A percentile compares a stretch with the other conserved stretches of the same genome.
These are phyloP conservation scores for Madurella mycetomatis DNA, from an alignment of 2,329 filamentous ascomycete genomes.

Conservation along the genomic window DNA sequence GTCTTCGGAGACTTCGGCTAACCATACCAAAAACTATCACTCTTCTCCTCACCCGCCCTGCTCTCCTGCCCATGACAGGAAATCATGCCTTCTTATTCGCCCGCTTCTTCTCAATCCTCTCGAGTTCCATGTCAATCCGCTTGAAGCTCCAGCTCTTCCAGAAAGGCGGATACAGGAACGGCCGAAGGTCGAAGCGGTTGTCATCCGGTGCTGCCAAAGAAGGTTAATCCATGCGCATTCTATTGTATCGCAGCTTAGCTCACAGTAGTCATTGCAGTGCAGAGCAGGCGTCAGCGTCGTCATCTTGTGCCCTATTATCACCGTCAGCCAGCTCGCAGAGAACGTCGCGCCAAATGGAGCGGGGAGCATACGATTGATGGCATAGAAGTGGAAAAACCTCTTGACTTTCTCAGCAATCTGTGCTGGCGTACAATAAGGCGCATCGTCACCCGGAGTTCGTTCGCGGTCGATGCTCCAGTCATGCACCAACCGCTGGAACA, in stretches of 20 bases:
- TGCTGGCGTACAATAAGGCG: conserved; percentile 32
- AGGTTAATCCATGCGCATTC: too few relatives aligned
- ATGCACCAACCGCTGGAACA: conserved; percentile 44
- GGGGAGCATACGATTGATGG: conserved; percentile 47
- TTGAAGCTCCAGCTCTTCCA: conserved; percentile 32
- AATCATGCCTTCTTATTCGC: conserved; percentile 25
- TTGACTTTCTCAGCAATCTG: conserved; percentile 45
- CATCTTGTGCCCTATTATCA: conserved; percentile 61
- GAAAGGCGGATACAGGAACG: conserved; percentile 36
- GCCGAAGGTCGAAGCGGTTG: conserved; percentile 39
- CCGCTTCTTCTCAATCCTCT: conserved; percentile 36
- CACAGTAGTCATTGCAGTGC: conserved; percentile 37
- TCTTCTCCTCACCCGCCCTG: too few relatives aligned
- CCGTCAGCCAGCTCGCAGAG: background rate
- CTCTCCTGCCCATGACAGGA: too few relatives aligned
- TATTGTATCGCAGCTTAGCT: background rate
- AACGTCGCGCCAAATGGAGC: background rate
- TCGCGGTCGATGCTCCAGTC: conserved; percentile 39
- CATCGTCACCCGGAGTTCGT: conserved; percentile 26
- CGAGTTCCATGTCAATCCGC: conserved; percentile 31
- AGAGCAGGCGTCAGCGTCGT: conserved; percentile 56
- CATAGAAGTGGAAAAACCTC: conserved; percentile 51
- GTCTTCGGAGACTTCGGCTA: too few relatives aligned
- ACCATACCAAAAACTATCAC: too few relatives aligned
- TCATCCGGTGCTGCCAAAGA: conserved; percentile 37